Evolutionary conservation across 805 yeast genomes (phyloP).

Genomic region (Kodamaea kakaduensis): DNA sequence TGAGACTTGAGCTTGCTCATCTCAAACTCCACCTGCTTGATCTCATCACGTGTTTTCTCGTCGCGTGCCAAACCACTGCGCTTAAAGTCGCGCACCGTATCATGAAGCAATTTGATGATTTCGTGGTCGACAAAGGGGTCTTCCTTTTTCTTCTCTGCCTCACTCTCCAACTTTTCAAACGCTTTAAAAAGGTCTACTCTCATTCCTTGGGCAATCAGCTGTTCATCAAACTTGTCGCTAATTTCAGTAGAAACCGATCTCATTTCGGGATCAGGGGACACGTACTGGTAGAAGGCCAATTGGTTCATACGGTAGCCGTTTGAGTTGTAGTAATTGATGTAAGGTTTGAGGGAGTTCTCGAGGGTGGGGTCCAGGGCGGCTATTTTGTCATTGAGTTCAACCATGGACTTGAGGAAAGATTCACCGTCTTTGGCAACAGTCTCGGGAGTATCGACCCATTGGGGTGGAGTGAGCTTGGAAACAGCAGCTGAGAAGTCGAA

Average conservation of each 20-base stretch:
- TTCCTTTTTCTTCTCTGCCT: conserved; percentile 10
- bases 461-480: conserved; percentile 6
- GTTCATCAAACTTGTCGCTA: conserved; percentile 53
- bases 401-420: conserved; percentile 40
- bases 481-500: conserved; percentile 8
- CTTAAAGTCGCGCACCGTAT: conserved; percentile 52
- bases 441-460: conserved; percentile 59
- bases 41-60: conserved; percentile 48
- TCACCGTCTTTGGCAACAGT: conserved; percentile 42
- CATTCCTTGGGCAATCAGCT: conserved; percentile 57
- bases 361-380: conserved; percentile 52
- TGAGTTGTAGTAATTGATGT: conserved; percentile 48
- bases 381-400: conserved; percentile 48
- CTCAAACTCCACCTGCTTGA: conserved; percentile 56
- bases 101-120: conserved; percentile 52
- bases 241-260: conserved; percentile 70
- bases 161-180: conserved; percentile 49
- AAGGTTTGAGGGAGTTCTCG: conserved; percentile 53
- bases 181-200: conserved; percentile 63
- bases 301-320: conserved; percentile 44
- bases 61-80: conserved; percentile 69
- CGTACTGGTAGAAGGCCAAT: conserved; percentile 68
- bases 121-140: conserved; percentile 44
- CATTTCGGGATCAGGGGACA: conserved; percentile 57
- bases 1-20: conserved; percentile 54